These are phyloP conservation scores for Aspergillus fischeri DNA, from an alignment of 2,329 filamentous ascomycete species.

Conservation along the genomic window DNA sequence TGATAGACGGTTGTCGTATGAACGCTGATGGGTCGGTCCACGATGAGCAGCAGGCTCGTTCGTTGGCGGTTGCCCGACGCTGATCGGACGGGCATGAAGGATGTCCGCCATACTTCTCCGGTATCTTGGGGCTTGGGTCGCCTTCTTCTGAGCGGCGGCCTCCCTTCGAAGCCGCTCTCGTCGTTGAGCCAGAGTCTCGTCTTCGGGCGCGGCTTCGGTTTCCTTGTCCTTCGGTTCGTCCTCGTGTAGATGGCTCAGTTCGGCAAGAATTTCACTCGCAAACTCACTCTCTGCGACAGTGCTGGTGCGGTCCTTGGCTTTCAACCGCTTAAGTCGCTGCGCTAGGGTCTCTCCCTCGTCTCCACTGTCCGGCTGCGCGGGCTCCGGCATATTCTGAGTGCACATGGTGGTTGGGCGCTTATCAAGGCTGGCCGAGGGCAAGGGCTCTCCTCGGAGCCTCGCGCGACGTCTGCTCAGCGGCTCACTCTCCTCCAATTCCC, in stretches of 20 bases:
- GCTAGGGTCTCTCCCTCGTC: conserved; percentile 44
- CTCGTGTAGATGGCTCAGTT: conserved; percentile 33
- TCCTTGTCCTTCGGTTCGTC: conserved; percentile 19
- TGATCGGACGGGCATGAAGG: conserved; percentile 52
- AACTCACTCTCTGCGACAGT: conserved; percentile 39
- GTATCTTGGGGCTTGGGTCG: conserved; percentile 25
- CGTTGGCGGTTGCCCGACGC: conserved; percentile 25
- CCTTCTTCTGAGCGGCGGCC: conserved; percentile 21
- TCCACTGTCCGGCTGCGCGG: conserved; percentile 27
- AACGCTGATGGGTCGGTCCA: conserved; percentile 13
- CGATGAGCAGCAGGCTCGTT: conserved; percentile 17
- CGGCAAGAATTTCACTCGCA: conserved; percentile 39
- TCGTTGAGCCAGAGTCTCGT: conserved; percentile 46
- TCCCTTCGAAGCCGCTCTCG: conserved; percentile 44
- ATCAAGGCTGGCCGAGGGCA: conserved; percentile 28
- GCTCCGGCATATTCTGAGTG: conserved; percentile 23
- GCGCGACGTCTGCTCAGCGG: conserved; percentile 74
- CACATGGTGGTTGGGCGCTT: conserved; percentile 35
- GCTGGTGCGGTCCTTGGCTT: conserved; percentile 28
- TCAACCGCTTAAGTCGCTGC: conserved; percentile 41
- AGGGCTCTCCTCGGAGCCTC: conserved; percentile 62
- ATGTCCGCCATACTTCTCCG: conserved; percentile 46
- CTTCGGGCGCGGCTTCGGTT: conserved; percentile 24
- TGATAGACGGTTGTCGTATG: conserved; percentile 25
- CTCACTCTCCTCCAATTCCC: conserved; percentile 88